A percentile compares a stretch with the other conserved stretches of the same genome.
Evolutionary conservation across 2,329 filamentous ascomycete species (phyloP).

Genomic region (Fusarium graminum): DNA sequence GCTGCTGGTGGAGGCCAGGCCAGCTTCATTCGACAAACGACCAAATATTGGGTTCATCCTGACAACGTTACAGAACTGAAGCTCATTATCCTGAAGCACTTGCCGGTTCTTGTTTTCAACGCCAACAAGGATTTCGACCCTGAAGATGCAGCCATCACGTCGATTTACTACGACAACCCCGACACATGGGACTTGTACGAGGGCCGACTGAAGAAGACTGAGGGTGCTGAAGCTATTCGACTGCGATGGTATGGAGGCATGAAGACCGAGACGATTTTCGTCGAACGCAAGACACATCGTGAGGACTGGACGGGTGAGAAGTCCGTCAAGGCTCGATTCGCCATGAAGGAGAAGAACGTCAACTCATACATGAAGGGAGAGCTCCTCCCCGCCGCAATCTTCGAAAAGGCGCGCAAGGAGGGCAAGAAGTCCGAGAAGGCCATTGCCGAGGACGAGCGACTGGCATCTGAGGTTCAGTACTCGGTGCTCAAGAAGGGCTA

Average conservation of each 20-base stretch:
- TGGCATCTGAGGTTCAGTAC: constrained; percentile 94
- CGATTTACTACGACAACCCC: constrained; percentile 97
- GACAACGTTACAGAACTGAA: constrained; percentile 99
- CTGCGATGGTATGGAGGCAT: constrained; percentile 98
- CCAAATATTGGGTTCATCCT: constrained; percentile 99
- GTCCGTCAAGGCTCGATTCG: constrained; percentile 96
- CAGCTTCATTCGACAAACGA: constrained; percentile 96
- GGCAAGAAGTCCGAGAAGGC: constrained; percentile 94
- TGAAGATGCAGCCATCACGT: constrained; percentile 93
- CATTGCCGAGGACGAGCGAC: constrained; percentile 89
- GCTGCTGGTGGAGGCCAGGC: constrained; percentile 91
- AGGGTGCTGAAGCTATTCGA: constrained; percentile 96
- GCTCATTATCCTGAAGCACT: constrained; percentile 96
- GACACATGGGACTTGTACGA: constrained; percentile 95
- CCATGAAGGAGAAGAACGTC: constrained; percentile 96
- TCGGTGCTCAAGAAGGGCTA: constrained; percentile 89
- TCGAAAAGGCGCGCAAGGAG: constrained; percentile 95
- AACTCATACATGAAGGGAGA: constrained; percentile 90
- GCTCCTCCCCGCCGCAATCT: constrained; percentile 87
- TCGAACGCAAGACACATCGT: constrained; percentile 97
- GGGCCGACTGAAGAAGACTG: constrained; percentile 95
- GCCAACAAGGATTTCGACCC: constrained; percentile 94
- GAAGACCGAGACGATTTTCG: constrained; percentile 94
- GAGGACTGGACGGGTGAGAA: constrained; percentile 99
- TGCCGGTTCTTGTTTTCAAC: constrained; percentile 97